Percentiles rank a stretch among this genome's conserved stretches.
Evolutionary conservation across 768 basidiomycete species (phyloP).

Genomic region (Cystobasidiopsis lactophilus): DNA sequence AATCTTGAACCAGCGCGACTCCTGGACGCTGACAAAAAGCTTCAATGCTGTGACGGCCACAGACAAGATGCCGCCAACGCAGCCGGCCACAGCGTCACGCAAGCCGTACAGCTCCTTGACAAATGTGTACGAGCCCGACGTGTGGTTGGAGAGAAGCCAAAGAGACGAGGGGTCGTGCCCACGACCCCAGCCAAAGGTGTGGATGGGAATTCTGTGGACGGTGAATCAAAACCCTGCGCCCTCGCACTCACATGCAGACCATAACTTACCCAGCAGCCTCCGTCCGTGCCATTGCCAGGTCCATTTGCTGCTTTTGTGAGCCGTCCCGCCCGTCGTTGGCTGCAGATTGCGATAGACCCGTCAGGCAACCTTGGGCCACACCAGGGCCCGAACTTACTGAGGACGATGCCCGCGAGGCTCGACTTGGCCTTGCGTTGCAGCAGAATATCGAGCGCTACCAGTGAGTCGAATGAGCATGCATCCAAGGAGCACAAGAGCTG

Average conservation of each 20-base stretch:
- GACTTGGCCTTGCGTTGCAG: slow-evolving; percentile 80
- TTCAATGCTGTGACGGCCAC: slow-evolving; percentile 84
- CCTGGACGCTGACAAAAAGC: slow-evolving; percentile 80
- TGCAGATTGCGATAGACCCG: too few relatives aligned
- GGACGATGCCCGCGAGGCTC: slow-evolving; percentile 68
- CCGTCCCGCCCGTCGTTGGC: slow-evolving; percentile 78
- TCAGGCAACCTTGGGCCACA: too few relatives aligned
- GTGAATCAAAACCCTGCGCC: too few relatives aligned
- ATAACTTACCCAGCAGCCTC: slow-evolving; percentile 57
- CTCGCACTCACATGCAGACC: background rate
- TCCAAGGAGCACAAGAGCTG: background rate
- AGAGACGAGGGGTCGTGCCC: slow-evolving; percentile 92
- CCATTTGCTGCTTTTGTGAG: slow-evolving; percentile 89
- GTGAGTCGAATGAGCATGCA: slow-evolving; percentile 21
- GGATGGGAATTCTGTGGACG: slow-evolving; percentile 51
- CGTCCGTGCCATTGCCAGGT: slow-evolving; percentile 82
- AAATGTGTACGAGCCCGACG: slow-evolving; percentile 66
- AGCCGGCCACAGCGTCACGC: slow-evolving; percentile 73
- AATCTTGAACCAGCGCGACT: slow-evolving; percentile 71
- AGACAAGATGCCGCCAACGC: slow-evolving; percentile 88
- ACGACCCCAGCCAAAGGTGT: slow-evolving; percentile 88
- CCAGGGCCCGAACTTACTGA: slow-evolving; percentile 25
- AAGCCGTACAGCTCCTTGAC: slow-evolving; percentile 94
- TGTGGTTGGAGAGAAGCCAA: slow-evolving; percentile 98
- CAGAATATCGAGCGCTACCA: slow-evolving; percentile 81